Conservation (phyloP, 352 stramenopile species). For the Hyaloperonospora arabidopsidis region DNA sequence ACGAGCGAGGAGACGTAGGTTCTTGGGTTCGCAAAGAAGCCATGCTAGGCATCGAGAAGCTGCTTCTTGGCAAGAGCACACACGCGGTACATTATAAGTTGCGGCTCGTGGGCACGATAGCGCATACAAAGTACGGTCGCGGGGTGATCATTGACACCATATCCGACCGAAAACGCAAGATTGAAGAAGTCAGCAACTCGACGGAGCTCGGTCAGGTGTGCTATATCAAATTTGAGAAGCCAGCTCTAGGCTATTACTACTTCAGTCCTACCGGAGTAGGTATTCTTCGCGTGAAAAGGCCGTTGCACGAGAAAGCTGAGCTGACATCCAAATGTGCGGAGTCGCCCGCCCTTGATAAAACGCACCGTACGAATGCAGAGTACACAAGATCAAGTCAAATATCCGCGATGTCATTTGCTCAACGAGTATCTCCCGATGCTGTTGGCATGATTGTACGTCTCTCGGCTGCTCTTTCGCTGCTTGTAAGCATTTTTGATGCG, state of each 20-base stretch:
- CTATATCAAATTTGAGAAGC: conserved; percentile 56
- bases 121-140: conserved; percentile 34
- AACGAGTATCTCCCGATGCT: conserved; percentile 34
- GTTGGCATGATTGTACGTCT: conserved; percentile 33
- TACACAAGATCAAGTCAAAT: conserved; percentile 1
- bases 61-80: conserved; percentile 49
- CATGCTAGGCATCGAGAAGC: conserved; percentile 84
- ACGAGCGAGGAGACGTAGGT: conserved; percentile 96
- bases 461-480: conserved; percentile 1
- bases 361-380: conserved; percentile 13
- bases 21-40: conserved; percentile 95
- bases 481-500: not conserved
- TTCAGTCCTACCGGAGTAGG: conserved; percentile 53
- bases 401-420: conserved; percentile 26
- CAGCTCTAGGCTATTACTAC: conserved; percentile 59
- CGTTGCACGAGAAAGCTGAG: conserved; percentile 9
- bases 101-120: conserved; percentile 27
- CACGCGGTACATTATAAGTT: conserved; percentile 29
- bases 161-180: conserved; percentile 23
- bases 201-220: conserved; percentile 31
- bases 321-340: not conserved
- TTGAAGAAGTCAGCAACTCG: conserved; percentile 14
- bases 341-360: conserved; percentile 25
- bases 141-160: conserved; percentile 39
- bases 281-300: conserved; percentile 33